Evolutionary conservation across 2,329 filamentous ascomycete genomes (phyloP), one percentile per base, ranked within the genome.

Genomic region (Cladophialophora psammophila): DNA sequence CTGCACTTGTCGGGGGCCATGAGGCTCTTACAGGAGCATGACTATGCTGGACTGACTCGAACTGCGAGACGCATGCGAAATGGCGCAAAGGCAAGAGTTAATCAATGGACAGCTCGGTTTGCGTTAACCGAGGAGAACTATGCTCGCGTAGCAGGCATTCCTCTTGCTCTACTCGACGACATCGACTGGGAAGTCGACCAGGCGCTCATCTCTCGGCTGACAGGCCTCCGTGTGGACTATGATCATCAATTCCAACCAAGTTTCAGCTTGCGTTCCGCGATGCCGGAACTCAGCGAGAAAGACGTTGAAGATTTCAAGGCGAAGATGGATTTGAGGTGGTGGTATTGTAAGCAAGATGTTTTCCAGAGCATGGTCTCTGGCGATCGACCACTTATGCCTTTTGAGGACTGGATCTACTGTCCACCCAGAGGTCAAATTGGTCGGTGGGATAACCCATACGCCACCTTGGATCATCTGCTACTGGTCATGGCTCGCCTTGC

Each of bases 311-410:
- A 87, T 48, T 96, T 91, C 74, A 91, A 95, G 74, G 90, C 91
- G 15, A 84, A 95, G 45, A 88, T 91, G 70, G 95, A 98, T 78
- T 80, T 98, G 5, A 96, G 91, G 76, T 99, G 94, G 94, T 97
- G 93, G 91, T 97, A 94, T 76, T 90, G 87, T 73, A 96, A 97
- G 78, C 95, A 97, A 83, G 95, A 98, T 77, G 88, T 91, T 8
- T 96, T 94, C 73, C 94, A 97, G 77, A 93, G 92, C 76, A 87
- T 97, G 68, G 82, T 98, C 31, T 95, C 94, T 72, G 94, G 93
- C 8, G 94, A 94, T 50, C 86, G 86, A 69, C 82, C 96, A 55
- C 90, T 97, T 93, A 88, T 96, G 83, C 89, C 93, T 52, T 96
- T 91, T 75, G 84, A 88, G 34, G 83, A 87, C 69, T 97, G 93